Base-by-base conservation (phyloP, 2,329 filamentous ascomycete species). In the Colletotrichum lupini region DNA sequence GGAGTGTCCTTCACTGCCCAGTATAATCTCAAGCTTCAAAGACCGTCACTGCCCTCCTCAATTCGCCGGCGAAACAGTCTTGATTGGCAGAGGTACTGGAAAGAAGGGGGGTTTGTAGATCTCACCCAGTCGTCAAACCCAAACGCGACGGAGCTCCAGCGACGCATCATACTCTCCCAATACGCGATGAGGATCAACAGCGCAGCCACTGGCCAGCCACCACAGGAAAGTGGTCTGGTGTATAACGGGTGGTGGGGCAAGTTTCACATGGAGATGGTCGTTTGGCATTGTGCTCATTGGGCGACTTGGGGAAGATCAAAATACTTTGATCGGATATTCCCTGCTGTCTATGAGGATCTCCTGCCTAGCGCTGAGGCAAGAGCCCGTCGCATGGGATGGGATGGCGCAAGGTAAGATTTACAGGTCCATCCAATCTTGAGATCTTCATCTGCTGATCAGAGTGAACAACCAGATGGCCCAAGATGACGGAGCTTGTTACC, bases 341-440 rank as follows among this genome's bases (percentile, higher is more conserved):
- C 83, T 11, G 78, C 77, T 22, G 82, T 84, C 2, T 90, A 90
- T 76, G 76, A 80, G 11, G 83, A 83, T n/a, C 88, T 88, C 67
- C 78, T 86, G 0, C 74, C 77, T 0, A 83, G 82, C 0, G 83
- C 84, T 0, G 63, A 81, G 32, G 76, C 78, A 3, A 81, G 85
- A 37, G 85, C 85, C 2, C 69, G 64, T 7, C 67, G 56, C 0
- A 85, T 86, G 76, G 84, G 85, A 2, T 87, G 86, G 78, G 73
- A 78, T 4, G 85, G 85, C 42, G 84, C 85, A 16, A 42, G 37
- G 37, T 42, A 42, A 6, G 2, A 42, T 19, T 19, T 42, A 16
- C 16, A 42, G 37, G 37, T 42, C 16, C 16, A 19, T 42, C 37
- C 37, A 7, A 42, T 19, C 2, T 6, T 42, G 37, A 42, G 3